phyloP scores from a whole-genome alignment of 352 stramenopile genomes.

The Blastocystis sp. region DNA sequence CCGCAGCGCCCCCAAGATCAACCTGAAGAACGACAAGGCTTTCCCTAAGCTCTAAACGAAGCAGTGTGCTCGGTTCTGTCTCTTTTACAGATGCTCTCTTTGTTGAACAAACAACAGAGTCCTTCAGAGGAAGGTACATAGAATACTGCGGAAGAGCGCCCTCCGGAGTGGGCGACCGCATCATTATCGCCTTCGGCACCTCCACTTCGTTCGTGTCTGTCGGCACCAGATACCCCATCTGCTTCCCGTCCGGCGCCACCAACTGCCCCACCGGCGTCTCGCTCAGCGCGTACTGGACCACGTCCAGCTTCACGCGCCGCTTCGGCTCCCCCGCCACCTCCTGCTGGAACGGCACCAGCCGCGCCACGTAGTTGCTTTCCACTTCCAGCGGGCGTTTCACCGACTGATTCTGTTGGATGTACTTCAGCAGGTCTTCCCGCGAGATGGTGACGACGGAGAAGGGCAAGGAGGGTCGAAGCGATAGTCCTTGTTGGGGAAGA shows the following conservation, averaged over 20 bases:
- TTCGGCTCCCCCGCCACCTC: background rate
- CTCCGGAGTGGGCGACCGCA: background rate
- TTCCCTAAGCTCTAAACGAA: slow-evolving; percentile 69
- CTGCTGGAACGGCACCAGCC: background rate
- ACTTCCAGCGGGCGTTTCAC: background rate
- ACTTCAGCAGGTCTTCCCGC: slow-evolving; percentile 1
- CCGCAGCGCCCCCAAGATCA: slow-evolving; percentile 31
- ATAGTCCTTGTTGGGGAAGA: no score
- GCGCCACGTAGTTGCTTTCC: background rate
- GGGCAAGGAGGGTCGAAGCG: background rate
- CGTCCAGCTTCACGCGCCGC: background rate
- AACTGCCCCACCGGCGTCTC: background rate
- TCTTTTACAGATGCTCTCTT: slow-evolving; percentile 8
- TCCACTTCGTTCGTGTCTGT: background rate
- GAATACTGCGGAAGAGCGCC: background rate
- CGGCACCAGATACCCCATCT: slow-evolving; percentile 2
- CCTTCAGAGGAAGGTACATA: slow-evolving; percentile 20
- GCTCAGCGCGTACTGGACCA: background rate
- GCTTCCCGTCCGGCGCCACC: background rate
- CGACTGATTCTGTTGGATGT: background rate
- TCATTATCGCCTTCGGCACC: slow-evolving; percentile 34
- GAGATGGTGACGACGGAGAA: slow-evolving; percentile 14
- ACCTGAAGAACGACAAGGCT: slow-evolving; percentile 49
- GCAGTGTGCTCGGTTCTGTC: background rate
- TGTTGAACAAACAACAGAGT: background rate